phyloP scores from a whole-genome alignment of 441 rosid species.

The Populus tomentosa region DNA sequence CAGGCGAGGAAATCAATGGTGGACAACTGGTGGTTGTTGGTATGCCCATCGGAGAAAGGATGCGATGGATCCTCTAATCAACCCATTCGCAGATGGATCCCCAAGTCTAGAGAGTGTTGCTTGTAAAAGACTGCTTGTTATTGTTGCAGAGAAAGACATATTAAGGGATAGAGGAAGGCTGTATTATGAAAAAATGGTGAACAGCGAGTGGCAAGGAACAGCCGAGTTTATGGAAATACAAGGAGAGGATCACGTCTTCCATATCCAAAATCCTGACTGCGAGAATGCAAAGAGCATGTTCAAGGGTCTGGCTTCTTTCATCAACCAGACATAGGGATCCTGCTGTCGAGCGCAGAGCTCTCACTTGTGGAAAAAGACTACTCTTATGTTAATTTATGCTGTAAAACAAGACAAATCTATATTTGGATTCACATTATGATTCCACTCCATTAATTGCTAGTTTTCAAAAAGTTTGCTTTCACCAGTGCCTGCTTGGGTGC shows the following conservation, averaged over 20 bases:
- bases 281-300: constrained; percentile 44
- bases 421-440: not conserved
- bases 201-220: constrained; percentile 43
- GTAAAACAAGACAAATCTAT: not conserved
- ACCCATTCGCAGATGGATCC: constrained; percentile 51
- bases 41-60: constrained; percentile 54
- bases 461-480: not conserved
- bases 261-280: constrained; percentile 49
- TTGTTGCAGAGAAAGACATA: constrained; percentile 58
- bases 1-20: constrained; percentile 43
- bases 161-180: constrained; percentile 51
- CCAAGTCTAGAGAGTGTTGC: constrained; percentile 37
- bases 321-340: constrained; percentile 21
- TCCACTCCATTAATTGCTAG: not conserved
- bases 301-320: constrained; percentile 44
- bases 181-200: constrained; percentile 46
- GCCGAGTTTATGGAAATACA: constrained; percentile 48
- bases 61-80: constrained; percentile 64
- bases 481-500: not conserved
- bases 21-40: constrained; percentile 67
- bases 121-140: constrained; percentile 42
- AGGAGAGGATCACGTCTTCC: constrained; percentile 70
- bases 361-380: not conserved
- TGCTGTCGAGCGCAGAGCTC: not conserved
- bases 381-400: not conserved